Evolutionary conservation across 2,329 filamentous ascomycete genomes (phyloP), one percentile per base, ranked within the genome.

Genomic region (Colletotrichum costaricense): DNA sequence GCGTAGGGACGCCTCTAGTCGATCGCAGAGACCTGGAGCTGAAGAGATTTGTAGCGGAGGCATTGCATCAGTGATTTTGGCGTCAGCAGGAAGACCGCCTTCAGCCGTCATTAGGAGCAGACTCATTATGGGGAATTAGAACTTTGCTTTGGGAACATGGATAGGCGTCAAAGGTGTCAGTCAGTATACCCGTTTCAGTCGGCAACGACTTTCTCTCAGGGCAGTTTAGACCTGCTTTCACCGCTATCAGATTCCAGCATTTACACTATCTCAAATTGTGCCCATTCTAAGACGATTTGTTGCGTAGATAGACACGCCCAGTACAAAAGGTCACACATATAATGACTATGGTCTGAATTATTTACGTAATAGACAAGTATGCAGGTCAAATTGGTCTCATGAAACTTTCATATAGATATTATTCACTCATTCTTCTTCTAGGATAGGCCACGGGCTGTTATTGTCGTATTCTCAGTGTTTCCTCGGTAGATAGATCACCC

Each of bases 111-210:
- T 57, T 26, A 11, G n/a, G 56, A 57, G 24, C 49, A 26, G 26
- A 57, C 56, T 68, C 28, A 46, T 56, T 35, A 35, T 30, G 60
- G 26, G 35, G 35, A 12, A 57, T 57, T 56, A 28, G 52, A 30
- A 65, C 9, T 42, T 26, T 30, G 52, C 52, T 30, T 58, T 69
- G 28, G 28, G 26, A 69, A n/a, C 69, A 70, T 65, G 55, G 54
- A 56, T 46, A 57, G 67, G 66, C 54, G 54, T 64, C 33, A 35
- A 55, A 46, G 46, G n/a, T 35, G 58, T 73, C 26, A 46, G 38
- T 73, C 26, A 46, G 14, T 60, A 70, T 73, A 70, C 70, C 70
- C 67, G 22, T 63, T 70, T 38, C 52, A 56, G 42, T 65, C 52
- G 46, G 19, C 28, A 33, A 28, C 69, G 42, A 59, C 24, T 24